Base-by-base conservation (phyloP, 169 alveolate species). In the Babesia caballi region DNA sequence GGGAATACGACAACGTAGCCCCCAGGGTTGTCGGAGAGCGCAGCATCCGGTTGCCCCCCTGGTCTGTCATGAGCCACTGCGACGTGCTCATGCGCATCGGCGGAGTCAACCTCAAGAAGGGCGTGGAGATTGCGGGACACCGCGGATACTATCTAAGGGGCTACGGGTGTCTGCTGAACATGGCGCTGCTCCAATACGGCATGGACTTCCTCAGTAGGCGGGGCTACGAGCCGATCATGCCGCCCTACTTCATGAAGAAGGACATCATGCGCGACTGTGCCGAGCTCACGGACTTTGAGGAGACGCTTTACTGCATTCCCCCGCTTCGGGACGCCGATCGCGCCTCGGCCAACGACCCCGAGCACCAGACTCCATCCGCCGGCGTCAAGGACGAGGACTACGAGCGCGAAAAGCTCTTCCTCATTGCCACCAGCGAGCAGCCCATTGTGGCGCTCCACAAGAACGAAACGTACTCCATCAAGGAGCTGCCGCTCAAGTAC, bases 351-450 rank as follows among this genome's bases (percentile, higher is more conserved):
- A 69, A 69, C 33, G 68, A 68, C 5, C 4, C 4, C 1, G 25
- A 11, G 1, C 21, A 17, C 2, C 63, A 53, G 23, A 12, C 7
- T 12, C 44, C 7, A 4, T 3, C 33, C 21, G 35, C 41, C 23
- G 53, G 44, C 38, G 40, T 25, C n/a, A 30, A 33, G 38, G 58
- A 71, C 23, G 69, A 42, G 40, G 83, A 51, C 53, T 42, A 42
- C 67, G 49, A 69, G 30, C 91, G 90, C 57, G 94, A 92, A 65
- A 97, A 96, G 46, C 70, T 92, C 73, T 98, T 94, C 84, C 91
- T 98, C 60, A 96, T 97, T 35, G 99, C 99, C 25, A 98, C 99
- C 8, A 97, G 99, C 38, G 99, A 98, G 90, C 98, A 98, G 90
- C 99, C 99, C 19, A 90, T 98, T 35, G 94, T 98, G 47, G 98